Evolutionary conservation across 2,329 filamentous ascomycete species (phyloP).

Genomic region (Fusarium sp.): DNA sequence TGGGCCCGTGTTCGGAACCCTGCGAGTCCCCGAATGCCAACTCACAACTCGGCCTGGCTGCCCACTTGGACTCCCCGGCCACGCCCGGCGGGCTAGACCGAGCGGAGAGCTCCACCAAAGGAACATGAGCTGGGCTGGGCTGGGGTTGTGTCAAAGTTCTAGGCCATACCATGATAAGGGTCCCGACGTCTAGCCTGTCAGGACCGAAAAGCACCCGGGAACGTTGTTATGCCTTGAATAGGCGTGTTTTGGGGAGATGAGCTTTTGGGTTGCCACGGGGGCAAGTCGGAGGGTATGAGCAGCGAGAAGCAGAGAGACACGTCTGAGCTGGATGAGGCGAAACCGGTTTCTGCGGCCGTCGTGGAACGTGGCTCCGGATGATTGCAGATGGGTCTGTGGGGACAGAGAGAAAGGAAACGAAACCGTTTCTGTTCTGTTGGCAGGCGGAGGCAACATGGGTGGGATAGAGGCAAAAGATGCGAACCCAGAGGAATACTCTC

Average conservation of each 20-base stretch:
- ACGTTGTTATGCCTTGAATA: neutral
- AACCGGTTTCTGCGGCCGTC: constrained; percentile 35
- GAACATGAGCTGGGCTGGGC: constrained; percentile 19
- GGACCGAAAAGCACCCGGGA: neutral
- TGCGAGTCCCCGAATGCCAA: constrained; percentile 32
- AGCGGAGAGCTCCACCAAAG: constrained; percentile 37
- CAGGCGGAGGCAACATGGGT: constrained; percentile 16
- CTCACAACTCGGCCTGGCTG: constrained; percentile 26
- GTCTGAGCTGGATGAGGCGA: constrained; percentile 30
- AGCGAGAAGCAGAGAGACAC: neutral
- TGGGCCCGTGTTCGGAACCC: constrained; percentile 14
- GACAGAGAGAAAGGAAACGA: constrained; percentile 15
- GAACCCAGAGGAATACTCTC: neutral
- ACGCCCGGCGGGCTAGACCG: constrained; percentile 39
- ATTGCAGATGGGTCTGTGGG: constrained; percentile 38
- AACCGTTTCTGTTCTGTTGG: constrained; percentile 19
- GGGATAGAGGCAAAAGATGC: neutral
- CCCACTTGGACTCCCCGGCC: constrained; percentile 23
- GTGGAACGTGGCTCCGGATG: constrained; percentile 36
- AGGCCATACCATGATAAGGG: constrained; percentile 21
- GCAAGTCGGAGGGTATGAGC: neutral
- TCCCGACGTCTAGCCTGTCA: neutral
- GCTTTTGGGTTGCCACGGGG: neutral
- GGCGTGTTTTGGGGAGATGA: neutral
- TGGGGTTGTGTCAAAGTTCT: constrained; percentile 8